These are phyloP conservation scores for Remersonia thermophila DNA, from an alignment of 2,329 filamentous ascomycete species.

Conservation along the genomic window DNA sequence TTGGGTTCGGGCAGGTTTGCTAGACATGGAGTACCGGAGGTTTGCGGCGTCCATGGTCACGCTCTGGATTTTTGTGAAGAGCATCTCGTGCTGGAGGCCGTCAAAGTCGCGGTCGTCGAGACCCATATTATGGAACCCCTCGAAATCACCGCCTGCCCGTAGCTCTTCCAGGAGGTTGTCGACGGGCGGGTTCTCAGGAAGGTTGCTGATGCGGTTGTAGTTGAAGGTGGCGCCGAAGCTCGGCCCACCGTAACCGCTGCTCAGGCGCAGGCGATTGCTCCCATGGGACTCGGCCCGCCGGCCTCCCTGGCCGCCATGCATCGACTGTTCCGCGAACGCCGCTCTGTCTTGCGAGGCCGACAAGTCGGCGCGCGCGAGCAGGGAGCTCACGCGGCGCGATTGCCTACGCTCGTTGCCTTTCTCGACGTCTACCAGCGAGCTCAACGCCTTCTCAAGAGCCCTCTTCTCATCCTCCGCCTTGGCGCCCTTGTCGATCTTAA, in stretches of 20 bases:
- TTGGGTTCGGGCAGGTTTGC: slow-evolving; percentile 39
- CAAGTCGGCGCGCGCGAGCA: slow-evolving; percentile 76
- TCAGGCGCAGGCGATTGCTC: slow-evolving; percentile 50
- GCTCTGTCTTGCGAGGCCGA: slow-evolving; percentile 73
- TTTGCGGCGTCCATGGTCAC: slow-evolving; percentile 50
- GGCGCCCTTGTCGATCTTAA: slow-evolving; percentile 27
- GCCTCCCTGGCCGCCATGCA: slow-evolving; percentile 28
- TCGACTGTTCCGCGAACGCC: slow-evolving; percentile 59
- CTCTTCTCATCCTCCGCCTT: slow-evolving; percentile 32
- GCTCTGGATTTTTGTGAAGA: slow-evolving; percentile 58
- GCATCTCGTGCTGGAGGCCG: slow-evolving; percentile 58
- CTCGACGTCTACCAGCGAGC: slow-evolving; percentile 53
- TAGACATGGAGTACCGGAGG: slow-evolving; percentile 46
- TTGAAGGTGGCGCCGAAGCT: slow-evolving; percentile 26
- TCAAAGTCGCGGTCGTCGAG: slow-evolving; percentile 61
- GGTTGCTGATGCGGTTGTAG: slow-evolving; percentile 39
- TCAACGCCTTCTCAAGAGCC: slow-evolving; percentile 49
- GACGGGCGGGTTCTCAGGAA: slow-evolving; percentile 54
- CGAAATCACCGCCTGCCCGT: slow-evolving; percentile 47
- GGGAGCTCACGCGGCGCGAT: slow-evolving; percentile 75
- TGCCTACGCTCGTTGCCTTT: slow-evolving; percentile 42
- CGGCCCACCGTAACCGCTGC: slow-evolving; percentile 33
- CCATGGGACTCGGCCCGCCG: slow-evolving; percentile 66
- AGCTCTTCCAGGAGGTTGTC: slow-evolving; percentile 59
- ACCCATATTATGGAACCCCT: slow-evolving; percentile 60